Percentiles rank a stretch among this genome's conserved stretches.
Evolutionary conservation across 108 stramenopile species (phyloP).

Genomic region (Nannochloropsis salina): DNA sequence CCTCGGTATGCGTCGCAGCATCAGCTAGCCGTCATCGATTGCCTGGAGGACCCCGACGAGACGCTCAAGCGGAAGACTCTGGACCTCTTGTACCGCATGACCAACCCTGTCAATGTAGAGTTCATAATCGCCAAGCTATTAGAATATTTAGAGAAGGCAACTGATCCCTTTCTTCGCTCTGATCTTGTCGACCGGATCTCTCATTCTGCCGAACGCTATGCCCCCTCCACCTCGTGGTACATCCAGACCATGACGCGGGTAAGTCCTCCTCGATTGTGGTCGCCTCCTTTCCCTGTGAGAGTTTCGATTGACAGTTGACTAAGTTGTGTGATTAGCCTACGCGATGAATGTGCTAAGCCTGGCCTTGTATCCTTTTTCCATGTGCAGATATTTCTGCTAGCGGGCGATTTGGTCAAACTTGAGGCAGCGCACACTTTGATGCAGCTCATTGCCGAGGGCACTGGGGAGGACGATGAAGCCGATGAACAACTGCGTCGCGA

Average conservation of each 20-base stretch:
- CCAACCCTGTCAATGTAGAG: slow-evolving; percentile 95
- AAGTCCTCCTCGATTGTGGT: neutral
- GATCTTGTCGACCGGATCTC: slow-evolving; percentile 86
- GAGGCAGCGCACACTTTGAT: slow-evolving; percentile 89
- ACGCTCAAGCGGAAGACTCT: slow-evolving; percentile 94
- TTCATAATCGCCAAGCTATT: slow-evolving; percentile 90
- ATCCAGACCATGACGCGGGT: slow-evolving; percentile 62
- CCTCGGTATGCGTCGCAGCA: slow-evolving; percentile 92
- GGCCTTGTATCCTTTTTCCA: neutral
- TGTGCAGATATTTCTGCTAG: slow-evolving; percentile 72
- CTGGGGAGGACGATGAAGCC: slow-evolving; percentile 81
- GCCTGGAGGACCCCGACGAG: slow-evolving; percentile 96
- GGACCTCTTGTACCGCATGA: slow-evolving; percentile 93
- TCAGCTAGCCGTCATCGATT: slow-evolving; percentile 98
- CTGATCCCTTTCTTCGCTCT: slow-evolving; percentile 66
- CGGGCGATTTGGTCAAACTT: slow-evolving; percentile 82
- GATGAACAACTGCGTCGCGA: slow-evolving; percentile 70
- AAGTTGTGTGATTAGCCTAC: no score
- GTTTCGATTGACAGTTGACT: no score
- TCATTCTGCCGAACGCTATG: slow-evolving; percentile 88
- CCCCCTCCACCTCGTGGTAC: slow-evolving; percentile 91
- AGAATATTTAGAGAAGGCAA: slow-evolving; percentile 69
- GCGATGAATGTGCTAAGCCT: neutral
- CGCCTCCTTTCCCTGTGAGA: no score
- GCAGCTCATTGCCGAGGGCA: slow-evolving; percentile 90